These are phyloP conservation scores for Aristolochia californica DNA, from an alignment of 164 flowering plant species.

Conservation along the genomic window DNA sequence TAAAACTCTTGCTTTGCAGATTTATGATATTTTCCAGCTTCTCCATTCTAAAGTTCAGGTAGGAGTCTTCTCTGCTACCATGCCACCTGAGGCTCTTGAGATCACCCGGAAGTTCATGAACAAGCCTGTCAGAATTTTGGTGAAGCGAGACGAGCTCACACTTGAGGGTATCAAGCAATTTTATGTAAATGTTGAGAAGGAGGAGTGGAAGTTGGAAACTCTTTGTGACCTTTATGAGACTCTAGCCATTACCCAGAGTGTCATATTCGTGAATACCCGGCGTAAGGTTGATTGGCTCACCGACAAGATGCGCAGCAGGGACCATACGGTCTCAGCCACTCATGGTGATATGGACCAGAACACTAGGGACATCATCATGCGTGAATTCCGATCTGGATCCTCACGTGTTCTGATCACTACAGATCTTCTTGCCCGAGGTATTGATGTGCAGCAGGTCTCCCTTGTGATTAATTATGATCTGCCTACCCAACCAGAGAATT, in stretches of 20 bases:
- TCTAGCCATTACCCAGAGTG: constrained; percentile 81
- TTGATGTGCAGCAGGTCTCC: constrained; percentile 66
- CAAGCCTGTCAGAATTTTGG: constrained; percentile 62
- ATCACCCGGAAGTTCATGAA: constrained; percentile 62
- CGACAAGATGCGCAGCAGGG: constrained; percentile 54
- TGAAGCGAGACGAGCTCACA: constrained; percentile 63
- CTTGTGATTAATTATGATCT: constrained; percentile 61
- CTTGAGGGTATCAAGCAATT: constrained; percentile 92
- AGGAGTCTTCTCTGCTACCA: constrained; percentile 63
- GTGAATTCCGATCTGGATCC: constrained; percentile 59
- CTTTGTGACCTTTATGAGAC: constrained; percentile 84
- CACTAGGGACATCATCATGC: constrained; percentile 58
- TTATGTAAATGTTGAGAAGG: constrained; percentile 71
- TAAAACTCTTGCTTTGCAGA: constrained; percentile 16
- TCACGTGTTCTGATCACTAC: constrained; percentile 63
- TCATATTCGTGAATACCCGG: constrained; percentile 79
- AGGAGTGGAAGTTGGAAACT: constrained; percentile 81
- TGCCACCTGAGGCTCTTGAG: constrained; percentile 71
- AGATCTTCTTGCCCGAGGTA: constrained; percentile 63
- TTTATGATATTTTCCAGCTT: constrained; percentile 57
- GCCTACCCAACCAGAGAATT: constrained; percentile 65
- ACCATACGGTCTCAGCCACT: constrained; percentile 66
- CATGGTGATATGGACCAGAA: constrained; percentile 77
- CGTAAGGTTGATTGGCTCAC: constrained; percentile 77
- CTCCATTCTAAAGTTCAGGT: constrained; percentile 51